Evolutionary conservation across 768 basidiomycete genomes (phyloP).

Genomic region (Leccinum subgranulosum): DNA sequence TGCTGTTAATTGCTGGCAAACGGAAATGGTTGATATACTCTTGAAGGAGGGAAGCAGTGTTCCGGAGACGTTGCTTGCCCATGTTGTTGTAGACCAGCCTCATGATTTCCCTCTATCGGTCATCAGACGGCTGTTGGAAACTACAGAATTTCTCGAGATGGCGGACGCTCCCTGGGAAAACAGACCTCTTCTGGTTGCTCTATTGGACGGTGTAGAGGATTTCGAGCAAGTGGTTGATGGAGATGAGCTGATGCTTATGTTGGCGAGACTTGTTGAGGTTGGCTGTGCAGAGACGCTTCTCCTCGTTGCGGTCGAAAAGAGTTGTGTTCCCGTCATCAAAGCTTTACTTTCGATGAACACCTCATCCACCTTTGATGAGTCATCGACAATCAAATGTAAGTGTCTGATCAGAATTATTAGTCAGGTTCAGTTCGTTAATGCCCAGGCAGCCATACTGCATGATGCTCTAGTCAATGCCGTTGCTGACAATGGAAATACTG

Average conservation of each 20-base stretch:
- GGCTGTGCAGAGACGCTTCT: not conserved
- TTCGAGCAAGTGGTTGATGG: not conserved
- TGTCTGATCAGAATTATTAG: not conserved
- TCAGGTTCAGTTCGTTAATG: not conserved
- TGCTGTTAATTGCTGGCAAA: not conserved
- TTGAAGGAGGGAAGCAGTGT: not conserved
- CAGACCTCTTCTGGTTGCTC: not conserved
- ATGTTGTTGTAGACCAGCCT: not conserved
- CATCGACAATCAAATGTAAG: not conserved
- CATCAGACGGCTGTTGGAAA: not conserved
- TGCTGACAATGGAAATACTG: not conserved
- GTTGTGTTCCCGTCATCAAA: not conserved
- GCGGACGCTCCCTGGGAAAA: not conserved
- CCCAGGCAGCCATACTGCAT: not conserved
- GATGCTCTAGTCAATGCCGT: not conserved
- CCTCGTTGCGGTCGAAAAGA: not conserved
- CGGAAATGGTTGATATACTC: not conserved
- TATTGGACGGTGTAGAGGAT: slow-evolving; percentile 1
- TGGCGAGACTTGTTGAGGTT: not conserved
- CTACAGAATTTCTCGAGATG: not conserved
- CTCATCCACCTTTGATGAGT: not conserved
- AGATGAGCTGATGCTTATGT: not conserved
- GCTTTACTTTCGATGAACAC: slow-evolving; percentile 5
- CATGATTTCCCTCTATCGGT: not conserved
- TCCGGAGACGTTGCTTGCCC: not conserved